Evolutionary conservation across 1,284 basidiomycete genomes (phyloP).

Genomic region (Ustilago hordei): DNA sequence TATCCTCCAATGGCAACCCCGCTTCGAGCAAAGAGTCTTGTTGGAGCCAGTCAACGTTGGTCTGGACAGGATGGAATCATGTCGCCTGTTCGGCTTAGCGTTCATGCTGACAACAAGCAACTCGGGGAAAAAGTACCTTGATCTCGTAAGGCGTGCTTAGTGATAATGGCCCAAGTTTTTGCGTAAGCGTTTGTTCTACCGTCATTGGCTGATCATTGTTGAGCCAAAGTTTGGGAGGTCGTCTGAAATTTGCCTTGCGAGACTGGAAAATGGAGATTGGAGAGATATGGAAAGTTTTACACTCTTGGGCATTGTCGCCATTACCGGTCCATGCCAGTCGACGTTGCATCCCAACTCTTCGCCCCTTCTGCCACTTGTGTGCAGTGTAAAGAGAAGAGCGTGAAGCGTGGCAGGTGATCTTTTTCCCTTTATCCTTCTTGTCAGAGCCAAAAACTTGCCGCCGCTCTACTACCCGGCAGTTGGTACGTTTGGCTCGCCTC

Average conservation of each 20-base stretch:
- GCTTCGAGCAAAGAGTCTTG: neutral
- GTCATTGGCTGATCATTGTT: neutral
- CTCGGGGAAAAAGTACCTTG: too few species aligned
- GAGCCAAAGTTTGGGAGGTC: neutral
- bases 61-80: neutral
- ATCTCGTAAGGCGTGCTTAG: neutral
- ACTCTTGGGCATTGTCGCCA: slow-evolving; percentile 2
- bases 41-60: neutral
- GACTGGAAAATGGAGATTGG: neutral
- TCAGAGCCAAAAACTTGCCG: slow-evolving; percentile 1
- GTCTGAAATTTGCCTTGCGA: neutral
- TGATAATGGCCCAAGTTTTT: neutral
- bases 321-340: neutral
- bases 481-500: neutral
- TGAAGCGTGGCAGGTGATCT: too few species aligned
- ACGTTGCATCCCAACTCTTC: neutral
- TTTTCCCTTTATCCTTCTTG: neutral
- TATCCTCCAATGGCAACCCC: neutral
- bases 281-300: slow-evolving; percentile 2
- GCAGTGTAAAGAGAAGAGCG: neutral
- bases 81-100: neutral
- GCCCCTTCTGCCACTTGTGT: too few species aligned
- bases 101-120: neutral
- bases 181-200: neutral
- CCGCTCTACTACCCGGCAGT: slow-evolving; percentile 4